These are phyloP conservation scores for Carex pumila DNA, from an alignment of 176 grass and related monocot genomes.

Conservation along the genomic window DNA sequence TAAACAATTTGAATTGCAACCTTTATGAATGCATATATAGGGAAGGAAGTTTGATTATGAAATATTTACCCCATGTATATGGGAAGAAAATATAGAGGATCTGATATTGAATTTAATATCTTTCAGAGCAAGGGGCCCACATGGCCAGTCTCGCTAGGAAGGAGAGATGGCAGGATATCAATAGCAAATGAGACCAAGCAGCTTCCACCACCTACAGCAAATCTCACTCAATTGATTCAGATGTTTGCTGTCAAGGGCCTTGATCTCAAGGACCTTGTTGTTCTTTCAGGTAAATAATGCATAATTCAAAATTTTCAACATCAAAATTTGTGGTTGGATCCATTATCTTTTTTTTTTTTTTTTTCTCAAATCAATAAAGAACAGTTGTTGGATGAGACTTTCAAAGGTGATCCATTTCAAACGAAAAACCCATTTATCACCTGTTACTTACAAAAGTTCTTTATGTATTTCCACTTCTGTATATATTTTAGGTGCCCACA, in stretches of 20 bases:
- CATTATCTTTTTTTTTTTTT: too few relatives aligned
- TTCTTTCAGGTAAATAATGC: slow-evolving; percentile 40
- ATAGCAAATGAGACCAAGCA: slow-evolving; percentile 35
- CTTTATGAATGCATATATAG: too few relatives aligned
- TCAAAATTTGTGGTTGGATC: too few relatives aligned
- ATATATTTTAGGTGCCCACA: slow-evolving; percentile 34
- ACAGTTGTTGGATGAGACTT: too few relatives aligned
- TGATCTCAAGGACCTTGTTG: slow-evolving; percentile 47
- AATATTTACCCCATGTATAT: not conserved
- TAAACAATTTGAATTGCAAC: too few relatives aligned
- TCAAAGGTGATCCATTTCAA: too few relatives aligned
- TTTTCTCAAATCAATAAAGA: too few relatives aligned
- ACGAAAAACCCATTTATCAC: too few relatives aligned
- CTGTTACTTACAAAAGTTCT: not conserved
- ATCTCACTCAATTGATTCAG: slow-evolving; percentile 36
- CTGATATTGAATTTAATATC: not conserved
- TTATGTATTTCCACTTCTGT: not conserved
- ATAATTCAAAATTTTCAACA: too few relatives aligned
- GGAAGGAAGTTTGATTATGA: too few relatives aligned
- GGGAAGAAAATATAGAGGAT: not conserved
- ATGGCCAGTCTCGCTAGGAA: slow-evolving; percentile 48
- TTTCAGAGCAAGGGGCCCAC: slow-evolving; percentile 36
- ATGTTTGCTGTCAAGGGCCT: slow-evolving; percentile 49
- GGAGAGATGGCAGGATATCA: slow-evolving; percentile 44
- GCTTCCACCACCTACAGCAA: slow-evolving; percentile 49